These are phyloP conservation scores for Stephania yunnanensis DNA, from an alignment of 164 flowering plant genomes.

Conservation along the genomic window DNA sequence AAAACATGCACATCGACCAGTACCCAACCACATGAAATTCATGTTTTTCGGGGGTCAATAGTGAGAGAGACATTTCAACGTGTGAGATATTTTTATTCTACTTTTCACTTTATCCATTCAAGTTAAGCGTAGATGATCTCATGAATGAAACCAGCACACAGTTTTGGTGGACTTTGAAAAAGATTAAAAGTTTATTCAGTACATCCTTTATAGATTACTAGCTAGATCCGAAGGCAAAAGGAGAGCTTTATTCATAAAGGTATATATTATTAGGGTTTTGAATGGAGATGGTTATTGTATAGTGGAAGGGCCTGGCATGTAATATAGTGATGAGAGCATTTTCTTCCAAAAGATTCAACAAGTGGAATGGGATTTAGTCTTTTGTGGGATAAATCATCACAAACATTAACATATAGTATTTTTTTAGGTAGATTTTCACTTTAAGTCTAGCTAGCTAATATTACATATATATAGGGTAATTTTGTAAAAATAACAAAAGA, in stretches of 20 bases:
- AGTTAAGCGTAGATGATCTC: not conserved
- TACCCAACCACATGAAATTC: not conserved
- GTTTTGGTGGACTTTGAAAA: no score
- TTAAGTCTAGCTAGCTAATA: no score
- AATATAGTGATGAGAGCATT: conserved; percentile 6
- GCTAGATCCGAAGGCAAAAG: not conserved
- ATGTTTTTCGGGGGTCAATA: not conserved
- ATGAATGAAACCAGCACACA: not conserved
- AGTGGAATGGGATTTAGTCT: not conserved
- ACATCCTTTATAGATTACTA: not conserved
- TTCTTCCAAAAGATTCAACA: conserved; percentile 3
- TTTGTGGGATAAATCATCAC: conserved; percentile 4
- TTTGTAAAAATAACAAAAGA: no score
- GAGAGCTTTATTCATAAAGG: not conserved
- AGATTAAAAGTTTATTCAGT: not conserved
- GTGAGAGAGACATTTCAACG: not conserved
- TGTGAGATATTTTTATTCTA: not conserved
- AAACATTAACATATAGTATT: not conserved
- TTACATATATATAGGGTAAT: no score
- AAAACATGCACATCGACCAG: not conserved
- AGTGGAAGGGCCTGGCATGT: not conserved
- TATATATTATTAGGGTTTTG: conserved; percentile 1
- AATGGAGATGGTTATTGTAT: not conserved
- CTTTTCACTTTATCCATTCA: not conserved
- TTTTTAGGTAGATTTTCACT: no score